These are phyloP conservation scores for Cyberlindnera misumaiensis DNA, from an alignment of 805 yeast species.

Conservation along the genomic window DNA sequence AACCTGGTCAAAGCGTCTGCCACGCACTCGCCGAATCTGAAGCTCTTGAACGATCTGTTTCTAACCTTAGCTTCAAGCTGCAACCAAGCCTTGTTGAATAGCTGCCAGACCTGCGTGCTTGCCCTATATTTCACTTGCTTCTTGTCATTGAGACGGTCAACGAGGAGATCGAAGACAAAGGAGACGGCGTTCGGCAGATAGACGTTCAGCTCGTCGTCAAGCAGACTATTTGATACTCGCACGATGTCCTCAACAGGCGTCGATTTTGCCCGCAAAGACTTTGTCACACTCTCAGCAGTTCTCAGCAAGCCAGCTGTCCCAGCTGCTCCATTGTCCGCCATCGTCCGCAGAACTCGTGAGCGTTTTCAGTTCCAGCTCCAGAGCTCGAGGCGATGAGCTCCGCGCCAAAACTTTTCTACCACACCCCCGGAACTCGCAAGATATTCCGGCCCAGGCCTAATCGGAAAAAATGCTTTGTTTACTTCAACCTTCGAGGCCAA, in stretches of 20 bases:
- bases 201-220: slow-evolving; percentile 29
- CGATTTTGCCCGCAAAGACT: slow-evolving; percentile 48
- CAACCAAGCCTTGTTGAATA: slow-evolving; percentile 40
- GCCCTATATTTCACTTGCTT: slow-evolving; percentile 37
- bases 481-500: slow-evolving; percentile 2
- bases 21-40: slow-evolving; percentile 35
- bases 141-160: slow-evolving; percentile 52
- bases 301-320: slow-evolving; percentile 3
- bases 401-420: slow-evolving; percentile 6
- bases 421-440: slow-evolving; percentile 1
- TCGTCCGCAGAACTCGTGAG: neutral
- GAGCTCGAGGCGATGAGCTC: slow-evolving; percentile 13
- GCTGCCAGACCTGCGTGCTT: slow-evolving; percentile 41
- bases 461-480: slow-evolving; percentile 9
- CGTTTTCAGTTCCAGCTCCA: neutral
- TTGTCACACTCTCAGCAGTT: slow-evolving; percentile 47
- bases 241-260: slow-evolving; percentile 37
- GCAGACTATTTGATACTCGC: slow-evolving; percentile 25
- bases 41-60: slow-evolving; percentile 33
- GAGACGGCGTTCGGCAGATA: slow-evolving; percentile 48
- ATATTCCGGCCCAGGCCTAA: neutral
- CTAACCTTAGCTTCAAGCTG: slow-evolving; percentile 28
- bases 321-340: no score
- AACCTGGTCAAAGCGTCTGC: slow-evolving; percentile 19
- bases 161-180: slow-evolving; percentile 52